Conservation (phyloP, 257 asterid species). For the Marsdenia floribunda region DNA sequence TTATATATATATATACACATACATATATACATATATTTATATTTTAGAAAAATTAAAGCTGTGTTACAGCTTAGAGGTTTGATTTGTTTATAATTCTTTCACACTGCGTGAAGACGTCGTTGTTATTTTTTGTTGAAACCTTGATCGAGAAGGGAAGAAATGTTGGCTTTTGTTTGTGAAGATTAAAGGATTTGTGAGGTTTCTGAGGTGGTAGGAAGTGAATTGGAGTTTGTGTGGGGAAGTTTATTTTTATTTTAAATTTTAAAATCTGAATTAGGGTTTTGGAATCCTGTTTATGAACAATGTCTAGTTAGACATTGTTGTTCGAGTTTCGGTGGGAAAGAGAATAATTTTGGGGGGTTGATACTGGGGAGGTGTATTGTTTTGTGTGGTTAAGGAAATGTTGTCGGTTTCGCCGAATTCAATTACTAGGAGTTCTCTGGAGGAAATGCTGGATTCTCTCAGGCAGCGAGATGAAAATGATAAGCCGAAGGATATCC, state of each 20-base stretch:
- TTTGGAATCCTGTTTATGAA: slow-evolving; percentile 27
- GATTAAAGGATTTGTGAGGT: not conserved
- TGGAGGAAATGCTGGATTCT: slow-evolving; percentile 91
- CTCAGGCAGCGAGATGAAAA: slow-evolving; percentile 55
- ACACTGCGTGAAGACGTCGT: slow-evolving; percentile 14
- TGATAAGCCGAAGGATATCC: slow-evolving; percentile 59
- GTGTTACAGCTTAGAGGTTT: slow-evolving; percentile 15
- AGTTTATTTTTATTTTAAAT: not conserved
- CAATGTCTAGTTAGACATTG: slow-evolving; percentile 37
- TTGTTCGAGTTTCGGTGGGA: slow-evolving; percentile 28
- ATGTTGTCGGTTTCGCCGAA: slow-evolving; percentile 63
- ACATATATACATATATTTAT: too few species aligned
- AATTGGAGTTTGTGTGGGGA: slow-evolving; percentile 20
- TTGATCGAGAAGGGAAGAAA: not conserved
- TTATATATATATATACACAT: too few species aligned
- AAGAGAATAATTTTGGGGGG: not conserved
- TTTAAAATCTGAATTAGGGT: slow-evolving; percentile 29
- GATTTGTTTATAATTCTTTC: not conserved
- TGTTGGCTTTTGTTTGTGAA: not conserved
- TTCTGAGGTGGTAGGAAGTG: slow-evolving; percentile 3
- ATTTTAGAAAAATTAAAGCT: slow-evolving; percentile 14
- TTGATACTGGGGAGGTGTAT: slow-evolving; percentile 15
- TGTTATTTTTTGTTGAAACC: not conserved
- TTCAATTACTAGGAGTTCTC: slow-evolving; percentile 65
- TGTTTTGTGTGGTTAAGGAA: slow-evolving; percentile 2